A percentile compares a stretch with the other conserved stretches of the same genome.
Conservation (phyloP, 169 alveolate genomes). For the Cyclospora cayetanensis region DNA sequence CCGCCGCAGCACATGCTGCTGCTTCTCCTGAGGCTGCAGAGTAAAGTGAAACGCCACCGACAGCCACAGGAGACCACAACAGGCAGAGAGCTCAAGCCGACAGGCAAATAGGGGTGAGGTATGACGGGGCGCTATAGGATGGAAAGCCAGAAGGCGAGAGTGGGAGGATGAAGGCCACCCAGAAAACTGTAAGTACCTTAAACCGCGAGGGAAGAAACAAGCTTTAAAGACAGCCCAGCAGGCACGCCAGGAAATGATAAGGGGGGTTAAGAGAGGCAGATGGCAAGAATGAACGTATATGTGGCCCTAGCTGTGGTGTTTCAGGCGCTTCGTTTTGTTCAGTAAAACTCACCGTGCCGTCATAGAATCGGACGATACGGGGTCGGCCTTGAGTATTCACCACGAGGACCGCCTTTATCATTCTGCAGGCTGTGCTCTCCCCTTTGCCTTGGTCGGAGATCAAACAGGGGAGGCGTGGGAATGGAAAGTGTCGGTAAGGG, state of each 20-base stretch:
- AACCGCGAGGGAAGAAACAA: background rate
- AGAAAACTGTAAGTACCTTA: background rate
- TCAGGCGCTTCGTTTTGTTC: background rate
- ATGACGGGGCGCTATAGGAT: too few species aligned
- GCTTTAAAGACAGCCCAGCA: background rate
- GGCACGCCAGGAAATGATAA: background rate
- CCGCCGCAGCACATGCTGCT: constrained; percentile 79
- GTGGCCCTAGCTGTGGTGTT: background rate
- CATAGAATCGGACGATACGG: constrained; percentile 86
- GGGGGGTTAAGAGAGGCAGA: background rate
- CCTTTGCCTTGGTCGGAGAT: too few species aligned
- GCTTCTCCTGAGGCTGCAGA: constrained; percentile 78
- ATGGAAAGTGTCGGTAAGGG: too few species aligned
- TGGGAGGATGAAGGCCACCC: background rate
- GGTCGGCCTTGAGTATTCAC: constrained; percentile 87
- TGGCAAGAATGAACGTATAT: too few species aligned
- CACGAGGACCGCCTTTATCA: constrained; percentile 86
- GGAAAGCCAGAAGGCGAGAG: background rate
- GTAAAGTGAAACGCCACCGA: too few species aligned
- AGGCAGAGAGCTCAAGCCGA: too few species aligned
- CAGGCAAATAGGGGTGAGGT: background rate
- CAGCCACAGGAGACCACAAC: too few species aligned
- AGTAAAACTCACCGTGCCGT: constrained; percentile 75
- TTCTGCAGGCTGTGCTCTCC: too few species aligned
- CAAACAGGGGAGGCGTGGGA: too few species aligned